These are phyloP conservation scores for Ophiostoma ulmi DNA, from an alignment of 2,329 filamentous ascomycete genomes.

Conservation along the genomic window DNA sequence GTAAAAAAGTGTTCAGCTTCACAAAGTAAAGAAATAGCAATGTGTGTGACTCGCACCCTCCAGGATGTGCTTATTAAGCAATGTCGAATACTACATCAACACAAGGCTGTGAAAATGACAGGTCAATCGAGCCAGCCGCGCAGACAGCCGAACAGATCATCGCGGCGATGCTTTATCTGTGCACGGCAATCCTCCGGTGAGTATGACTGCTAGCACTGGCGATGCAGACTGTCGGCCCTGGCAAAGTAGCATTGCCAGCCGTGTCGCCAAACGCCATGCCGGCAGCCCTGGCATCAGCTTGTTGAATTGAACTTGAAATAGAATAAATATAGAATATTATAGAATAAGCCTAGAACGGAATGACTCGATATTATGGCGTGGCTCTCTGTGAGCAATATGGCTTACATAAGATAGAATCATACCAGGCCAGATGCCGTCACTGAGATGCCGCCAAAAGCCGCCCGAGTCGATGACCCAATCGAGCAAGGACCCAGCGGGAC, in stretches of 20 bases:
- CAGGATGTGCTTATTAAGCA: background rate
- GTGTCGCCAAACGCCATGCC: background rate
- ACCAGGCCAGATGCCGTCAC: conserved; percentile 4
- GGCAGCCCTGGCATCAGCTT: background rate
- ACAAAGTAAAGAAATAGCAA: too few relatives aligned
- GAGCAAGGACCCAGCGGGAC: background rate
- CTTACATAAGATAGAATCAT: background rate
- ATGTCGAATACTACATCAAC: background rate
- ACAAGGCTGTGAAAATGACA: conserved; percentile 8
- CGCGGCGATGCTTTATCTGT: background rate
- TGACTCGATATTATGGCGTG: background rate
- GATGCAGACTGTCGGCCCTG: background rate
- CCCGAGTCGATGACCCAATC: conserved; percentile 6
- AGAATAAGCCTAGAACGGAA: background rate
- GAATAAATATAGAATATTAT: background rate
- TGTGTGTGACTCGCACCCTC: too few relatives aligned
- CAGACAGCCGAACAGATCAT: background rate
- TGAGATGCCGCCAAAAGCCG: conserved; percentile 13
- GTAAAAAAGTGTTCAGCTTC: background rate
- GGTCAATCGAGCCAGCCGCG: background rate
- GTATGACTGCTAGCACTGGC: background rate
- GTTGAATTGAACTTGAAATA: background rate
- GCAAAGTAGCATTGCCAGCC: conserved; percentile 11
- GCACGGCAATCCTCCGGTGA: background rate
- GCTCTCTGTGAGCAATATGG: background rate